Evolutionary conservation across 2,329 filamentous ascomycete genomes (phyloP).

Genomic region (Apiospora malaysiana): DNA sequence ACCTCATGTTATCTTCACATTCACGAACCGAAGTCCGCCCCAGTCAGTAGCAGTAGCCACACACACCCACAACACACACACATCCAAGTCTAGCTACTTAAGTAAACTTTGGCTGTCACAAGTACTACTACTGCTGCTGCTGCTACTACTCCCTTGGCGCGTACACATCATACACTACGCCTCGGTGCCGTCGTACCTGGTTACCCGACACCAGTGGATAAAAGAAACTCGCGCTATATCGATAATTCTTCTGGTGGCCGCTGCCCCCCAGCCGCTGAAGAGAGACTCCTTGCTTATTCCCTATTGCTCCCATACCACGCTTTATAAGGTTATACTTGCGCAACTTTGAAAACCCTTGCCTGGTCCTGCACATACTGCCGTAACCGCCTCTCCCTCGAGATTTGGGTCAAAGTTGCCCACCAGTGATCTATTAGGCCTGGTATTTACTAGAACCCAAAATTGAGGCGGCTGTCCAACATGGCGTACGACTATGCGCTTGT

Average conservation of each 20-base stretch:
- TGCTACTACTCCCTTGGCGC: neutral
- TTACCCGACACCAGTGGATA: neutral
- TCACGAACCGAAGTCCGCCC: neutral
- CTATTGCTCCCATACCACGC: neutral
- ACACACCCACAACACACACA: neutral
- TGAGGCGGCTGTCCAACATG: slow-evolving; percentile 44
- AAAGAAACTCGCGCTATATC: neutral
- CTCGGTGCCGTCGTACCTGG: slow-evolving; percentile 1
- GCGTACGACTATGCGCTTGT: slow-evolving; percentile 67
- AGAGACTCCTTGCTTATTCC: slow-evolving; percentile 10
- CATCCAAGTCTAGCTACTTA: too few species aligned
- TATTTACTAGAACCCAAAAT: neutral
- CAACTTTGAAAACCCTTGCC: neutral
- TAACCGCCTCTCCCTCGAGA: neutral
- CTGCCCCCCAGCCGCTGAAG: neutral
- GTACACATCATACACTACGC: neutral
- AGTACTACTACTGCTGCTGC: neutral
- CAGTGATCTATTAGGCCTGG: slow-evolving; percentile 15
- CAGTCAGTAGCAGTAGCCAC: neutral
- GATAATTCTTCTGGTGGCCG: neutral
- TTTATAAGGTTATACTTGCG: slow-evolving; percentile 15
- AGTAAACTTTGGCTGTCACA: slow-evolving; percentile 2
- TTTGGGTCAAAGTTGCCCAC: slow-evolving; percentile 11
- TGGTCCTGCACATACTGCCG: slow-evolving; percentile 1
- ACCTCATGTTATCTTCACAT: neutral